Evolutionary conservation across 2,329 filamentous ascomycete species (phyloP).

Genomic region (Cytospora leucostoma): DNA sequence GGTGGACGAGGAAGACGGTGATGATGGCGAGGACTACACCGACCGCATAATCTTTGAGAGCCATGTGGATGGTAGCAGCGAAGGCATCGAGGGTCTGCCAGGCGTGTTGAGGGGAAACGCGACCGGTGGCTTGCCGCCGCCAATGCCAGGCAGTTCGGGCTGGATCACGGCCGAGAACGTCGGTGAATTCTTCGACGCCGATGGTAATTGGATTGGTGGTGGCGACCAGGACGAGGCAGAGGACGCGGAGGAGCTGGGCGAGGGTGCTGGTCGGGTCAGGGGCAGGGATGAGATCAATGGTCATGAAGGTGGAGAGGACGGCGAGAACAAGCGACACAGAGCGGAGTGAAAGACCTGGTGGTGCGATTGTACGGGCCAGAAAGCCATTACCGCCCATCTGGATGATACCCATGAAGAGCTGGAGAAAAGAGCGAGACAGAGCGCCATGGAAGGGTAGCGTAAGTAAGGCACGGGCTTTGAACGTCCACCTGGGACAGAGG

Average conservation of each 20-base stretch:
- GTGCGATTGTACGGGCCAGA: not conserved
- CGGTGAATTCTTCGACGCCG: conserved; percentile 76
- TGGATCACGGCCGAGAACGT: conserved; percentile 95
- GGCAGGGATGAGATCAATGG: conserved; percentile 54
- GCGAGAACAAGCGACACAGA: conserved; percentile 51
- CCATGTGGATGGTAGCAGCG: conserved; percentile 58
- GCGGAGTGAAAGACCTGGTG: conserved; percentile 40
- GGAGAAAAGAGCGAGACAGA: not conserved
- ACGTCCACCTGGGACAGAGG: not conserved
- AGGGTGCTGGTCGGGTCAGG: conserved; percentile 63
- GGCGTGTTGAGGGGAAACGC: conserved; percentile 53
- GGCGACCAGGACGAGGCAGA: conserved; percentile 38
- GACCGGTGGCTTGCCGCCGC: conserved; percentile 60
- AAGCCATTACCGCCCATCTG: not conserved
- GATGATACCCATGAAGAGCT: not conserved
- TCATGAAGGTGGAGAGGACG: conserved; percentile 42
- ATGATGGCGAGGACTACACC: conserved; percentile 56
- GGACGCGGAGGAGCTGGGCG: conserved; percentile 57
- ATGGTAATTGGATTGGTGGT: conserved; percentile 73
- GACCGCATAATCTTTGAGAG: conserved; percentile 61
- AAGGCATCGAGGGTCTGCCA: conserved; percentile 57
- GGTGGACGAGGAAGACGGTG: conserved; percentile 57
- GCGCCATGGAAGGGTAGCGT: not conserved
- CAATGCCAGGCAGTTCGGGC: conserved; percentile 71
- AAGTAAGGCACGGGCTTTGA: not conserved